Percentiles rank a stretch among this genome's conserved stretches.
Conservation (phyloP, 1,284 basidiomycete species). For the Ceratobasidium sp. region DNA sequence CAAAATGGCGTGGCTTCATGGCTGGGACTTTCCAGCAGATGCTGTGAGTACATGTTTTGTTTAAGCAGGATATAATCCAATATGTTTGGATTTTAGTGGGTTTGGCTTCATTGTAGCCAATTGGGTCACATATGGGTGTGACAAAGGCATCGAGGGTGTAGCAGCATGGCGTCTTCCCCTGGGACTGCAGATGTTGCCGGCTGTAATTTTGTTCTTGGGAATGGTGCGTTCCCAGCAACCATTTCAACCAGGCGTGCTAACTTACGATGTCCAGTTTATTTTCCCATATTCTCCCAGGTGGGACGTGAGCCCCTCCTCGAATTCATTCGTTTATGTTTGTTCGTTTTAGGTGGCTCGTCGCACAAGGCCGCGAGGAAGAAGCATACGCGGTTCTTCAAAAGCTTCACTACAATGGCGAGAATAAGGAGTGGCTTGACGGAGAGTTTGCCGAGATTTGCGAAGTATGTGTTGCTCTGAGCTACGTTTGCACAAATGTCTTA, state of each 20-base stretch:
- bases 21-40: slow-evolving; percentile 76
- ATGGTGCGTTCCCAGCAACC: slow-evolving; percentile 41
- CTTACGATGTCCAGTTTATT: neutral
- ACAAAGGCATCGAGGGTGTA: slow-evolving; percentile 56
- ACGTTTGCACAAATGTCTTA: neutral
- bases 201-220: slow-evolving; percentile 62
- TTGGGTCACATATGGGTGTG: slow-evolving; percentile 61
- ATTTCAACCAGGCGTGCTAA: neutral
- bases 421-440: slow-evolving; percentile 28
- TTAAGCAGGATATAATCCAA: neutral
- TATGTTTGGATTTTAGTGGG: slow-evolving; percentile 5
- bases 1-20: slow-evolving; percentile 81
- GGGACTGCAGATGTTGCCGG: slow-evolving; percentile 77
- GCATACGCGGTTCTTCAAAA: slow-evolving; percentile 49
- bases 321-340: slow-evolving; percentile 11
- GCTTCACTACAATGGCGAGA: slow-evolving; percentile 19
- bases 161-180: slow-evolving; percentile 82
- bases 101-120: slow-evolving; percentile 31
- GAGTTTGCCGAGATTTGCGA: slow-evolving; percentile 34
- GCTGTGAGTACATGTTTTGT: slow-evolving; percentile 52
- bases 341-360: slow-evolving; percentile 67
- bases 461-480: neutral
- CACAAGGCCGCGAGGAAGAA: slow-evolving; percentile 76
- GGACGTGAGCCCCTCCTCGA: neutral
- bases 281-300: slow-evolving; percentile 31